phyloP scores from a whole-genome alignment of 2,329 filamentous ascomycete species.

The Septoria petroselini region DNA sequence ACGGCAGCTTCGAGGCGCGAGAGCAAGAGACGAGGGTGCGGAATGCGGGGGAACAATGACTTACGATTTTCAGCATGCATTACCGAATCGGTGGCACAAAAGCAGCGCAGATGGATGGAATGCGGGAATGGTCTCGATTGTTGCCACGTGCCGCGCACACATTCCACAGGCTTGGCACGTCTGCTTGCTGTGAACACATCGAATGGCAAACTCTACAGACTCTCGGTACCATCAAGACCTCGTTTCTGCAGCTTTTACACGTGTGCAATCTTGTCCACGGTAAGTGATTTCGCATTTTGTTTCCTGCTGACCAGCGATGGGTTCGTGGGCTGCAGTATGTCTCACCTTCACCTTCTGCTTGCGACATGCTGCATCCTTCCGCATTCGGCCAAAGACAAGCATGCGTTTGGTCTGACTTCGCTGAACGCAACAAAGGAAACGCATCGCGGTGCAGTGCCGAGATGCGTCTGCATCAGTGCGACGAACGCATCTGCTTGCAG shows the following conservation, averaged over 20 bases:
- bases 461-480: constrained; percentile 23
- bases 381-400: constrained; percentile 17
- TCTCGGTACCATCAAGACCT: constrained; percentile 5
- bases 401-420: constrained; percentile 11
- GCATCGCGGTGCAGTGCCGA: constrained; percentile 16
- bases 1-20: no score
- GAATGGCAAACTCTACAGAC: constrained; percentile 17
- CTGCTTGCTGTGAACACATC: constrained; percentile 18
- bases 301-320: constrained; percentile 2
- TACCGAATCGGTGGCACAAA: constrained; percentile 1
- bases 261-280: not conserved
- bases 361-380: constrained; percentile 19
- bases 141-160: constrained; percentile 23
- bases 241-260: not conserved
- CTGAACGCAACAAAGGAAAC: constrained; percentile 28
- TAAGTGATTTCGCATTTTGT: not conserved
- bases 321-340: constrained; percentile 5
- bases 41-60: no score
- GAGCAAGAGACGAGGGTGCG: no score
- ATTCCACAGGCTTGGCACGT: constrained; percentile 17
- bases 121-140: constrained; percentile 17
- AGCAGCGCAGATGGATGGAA: constrained; percentile 13
- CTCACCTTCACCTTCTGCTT: constrained; percentile 27
- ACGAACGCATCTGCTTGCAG: constrained; percentile 19
- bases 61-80: constrained; percentile 11